Percentiles rank a stretch among this genome's conserved stretches.
These are phyloP conservation scores for Suhomyces yuchorum DNA, from an alignment of 1,139 yeast genomes.

Conservation along the genomic window DNA sequence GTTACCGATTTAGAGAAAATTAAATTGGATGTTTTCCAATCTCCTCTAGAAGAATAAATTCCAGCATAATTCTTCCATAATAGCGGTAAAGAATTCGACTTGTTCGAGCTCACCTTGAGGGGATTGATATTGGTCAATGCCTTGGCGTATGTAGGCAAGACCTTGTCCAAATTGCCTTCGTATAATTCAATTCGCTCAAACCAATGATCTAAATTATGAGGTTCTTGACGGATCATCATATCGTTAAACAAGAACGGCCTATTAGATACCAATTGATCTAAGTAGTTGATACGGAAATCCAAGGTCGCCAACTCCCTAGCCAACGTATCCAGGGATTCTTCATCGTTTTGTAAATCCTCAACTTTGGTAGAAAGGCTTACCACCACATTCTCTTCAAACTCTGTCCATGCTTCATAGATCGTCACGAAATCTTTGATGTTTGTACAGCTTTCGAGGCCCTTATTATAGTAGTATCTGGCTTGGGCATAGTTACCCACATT, in stretches of 20 bases:
- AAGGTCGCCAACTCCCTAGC: slow-evolving; percentile 24
- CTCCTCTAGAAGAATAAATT: slow-evolving; percentile 58
- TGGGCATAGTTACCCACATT: slow-evolving; percentile 34
- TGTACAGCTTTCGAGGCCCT: slow-evolving; percentile 47
- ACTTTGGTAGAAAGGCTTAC: slow-evolving; percentile 34
- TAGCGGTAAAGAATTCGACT: slow-evolving; percentile 43
- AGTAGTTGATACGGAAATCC: slow-evolving; percentile 49
- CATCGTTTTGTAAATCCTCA: slow-evolving; percentile 1
- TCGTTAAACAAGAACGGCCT: slow-evolving; percentile 65
- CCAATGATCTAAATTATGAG: slow-evolving; percentile 71
- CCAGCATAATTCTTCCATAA: slow-evolving; percentile 75
- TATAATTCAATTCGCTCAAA: slow-evolving; percentile 55
- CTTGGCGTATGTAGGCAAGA: slow-evolving; percentile 59
- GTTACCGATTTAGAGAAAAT: slow-evolving; percentile 67
- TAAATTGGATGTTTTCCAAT: slow-evolving; percentile 61
- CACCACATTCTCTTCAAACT: slow-evolving; percentile 58
- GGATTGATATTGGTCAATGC: slow-evolving; percentile 76
- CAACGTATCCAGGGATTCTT: neutral
- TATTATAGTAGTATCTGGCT: slow-evolving; percentile 52
- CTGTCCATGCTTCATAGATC: slow-evolving; percentile 64
- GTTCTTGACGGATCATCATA: slow-evolving; percentile 62
- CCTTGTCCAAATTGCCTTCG: slow-evolving; percentile 37
- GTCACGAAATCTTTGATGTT: slow-evolving; percentile 65
- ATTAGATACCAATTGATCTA: slow-evolving; percentile 57
- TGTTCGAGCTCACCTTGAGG: slow-evolving; percentile 42